Base-by-base conservation (phyloP, 805 yeast species). In the Wickerhamiella siamensis region DNA sequence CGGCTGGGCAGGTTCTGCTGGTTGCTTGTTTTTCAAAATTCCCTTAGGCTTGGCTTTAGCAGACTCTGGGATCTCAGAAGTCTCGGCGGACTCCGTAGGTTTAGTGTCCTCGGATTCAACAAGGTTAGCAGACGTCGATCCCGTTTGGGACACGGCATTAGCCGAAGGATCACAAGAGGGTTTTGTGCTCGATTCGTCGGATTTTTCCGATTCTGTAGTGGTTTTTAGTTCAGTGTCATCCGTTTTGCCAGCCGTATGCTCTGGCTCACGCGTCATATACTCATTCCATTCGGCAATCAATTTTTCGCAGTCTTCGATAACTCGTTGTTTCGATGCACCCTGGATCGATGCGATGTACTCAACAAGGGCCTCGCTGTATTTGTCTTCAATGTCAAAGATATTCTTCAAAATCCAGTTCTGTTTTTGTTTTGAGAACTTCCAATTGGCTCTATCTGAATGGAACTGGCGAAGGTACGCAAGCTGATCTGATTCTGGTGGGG, bases 391-490 rank as follows among this genome's bases (percentile, higher is more conserved):
- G 39, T 62, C 43, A 42, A 49, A 66, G 26, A 79, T 59, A 55
- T 82, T 75, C 53, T 75, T 76, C 48, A 83, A 61, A 34, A 83
- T 68, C 94, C 94, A 83, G 55, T 82, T 82, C 59, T 83, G 94
- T 49, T 83, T 82, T 64, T 78, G 87, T 53, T 83, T 83, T 44
- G 84, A 77, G 58, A 83, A 83, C 63, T 83, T 83, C 94, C 94
- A 83, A 44, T 69, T 66, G 0, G 62, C 72, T 45, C 59, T 63
- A 47, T 79, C 83, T 10, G 69, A 66, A 3, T 62, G 56, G 52
- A 68, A 83, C 41, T 71, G 77, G 43, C 72, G 68, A 50, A 82
- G 60, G 54, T 82, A 82, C 0, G 63, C 72, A 29, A 78, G 64
- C 56, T 82, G 91, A 52, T 82, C 94, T 47, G 72, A 75, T 48